phyloP scores from a whole-genome alignment of 331 rosid species.

The Arachis monticola region DNA sequence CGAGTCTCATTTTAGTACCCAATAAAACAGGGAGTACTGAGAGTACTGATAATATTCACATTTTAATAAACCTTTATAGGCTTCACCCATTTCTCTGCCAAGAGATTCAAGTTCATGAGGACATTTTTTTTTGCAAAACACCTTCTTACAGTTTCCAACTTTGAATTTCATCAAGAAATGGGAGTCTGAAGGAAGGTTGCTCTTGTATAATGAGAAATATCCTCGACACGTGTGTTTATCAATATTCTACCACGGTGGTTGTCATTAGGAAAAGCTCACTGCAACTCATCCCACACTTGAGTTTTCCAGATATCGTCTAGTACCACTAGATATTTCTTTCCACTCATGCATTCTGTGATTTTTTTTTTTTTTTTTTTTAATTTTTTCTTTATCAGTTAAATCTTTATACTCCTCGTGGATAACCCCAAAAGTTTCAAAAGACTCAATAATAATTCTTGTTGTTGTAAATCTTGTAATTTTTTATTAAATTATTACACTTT shows the following conservation, averaged over 20 bases:
- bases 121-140: neutral
- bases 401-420: neutral
- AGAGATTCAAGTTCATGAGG: neutral
- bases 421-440: neutral
- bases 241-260: constrained; percentile 3
- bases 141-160: constrained; percentile 34
- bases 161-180: neutral
- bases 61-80: constrained; percentile 37
- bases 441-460: neutral
- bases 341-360: neutral
- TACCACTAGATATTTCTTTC: constrained; percentile 22
- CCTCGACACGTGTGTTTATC: constrained; percentile 10
- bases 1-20: too few species aligned
- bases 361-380: neutral
- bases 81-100: constrained; percentile 29
- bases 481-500: too few species aligned
- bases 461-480: too few species aligned
- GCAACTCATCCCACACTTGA: constrained; percentile 16
- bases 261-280: constrained; percentile 1
- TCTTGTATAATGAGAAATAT: neutral
- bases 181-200: neutral
- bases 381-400: neutral
- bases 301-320: constrained; percentile 27
- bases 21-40: too few species aligned
- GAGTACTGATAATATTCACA: too few species aligned